Evolutionary conservation across 768 basidiomycete genomes (phyloP).

Genomic region (Hemileccinum impolitum): DNA sequence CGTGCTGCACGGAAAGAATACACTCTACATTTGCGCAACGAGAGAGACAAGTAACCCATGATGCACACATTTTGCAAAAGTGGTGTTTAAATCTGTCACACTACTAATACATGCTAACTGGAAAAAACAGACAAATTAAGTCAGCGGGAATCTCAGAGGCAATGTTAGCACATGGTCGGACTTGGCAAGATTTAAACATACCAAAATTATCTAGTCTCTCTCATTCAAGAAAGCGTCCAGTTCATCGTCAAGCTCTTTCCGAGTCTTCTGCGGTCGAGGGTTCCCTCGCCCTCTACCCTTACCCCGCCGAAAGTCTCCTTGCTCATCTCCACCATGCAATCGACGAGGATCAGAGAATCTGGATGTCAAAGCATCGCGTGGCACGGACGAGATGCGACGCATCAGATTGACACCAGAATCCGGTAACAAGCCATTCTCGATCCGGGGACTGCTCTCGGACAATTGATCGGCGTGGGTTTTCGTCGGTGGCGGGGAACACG

Average conservation of each 20-base stretch:
- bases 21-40: not conserved
- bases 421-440: conserved; percentile 53
- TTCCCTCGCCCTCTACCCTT: conserved; percentile 37
- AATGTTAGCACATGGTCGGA: conserved; percentile 4
- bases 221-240: conserved; percentile 72
- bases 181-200: conserved; percentile 2
- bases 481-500: conserved; percentile 48
- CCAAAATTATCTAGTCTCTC: conserved; percentile 33
- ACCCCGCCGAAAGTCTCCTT: conserved; percentile 25
- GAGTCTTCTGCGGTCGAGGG: conserved; percentile 51
- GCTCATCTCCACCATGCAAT: conserved; percentile 21
- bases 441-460: conserved; percentile 46
- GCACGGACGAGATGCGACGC: conserved; percentile 44
- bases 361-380: conserved; percentile 20
- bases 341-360: conserved; percentile 17
- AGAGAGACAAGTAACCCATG: not conserved
- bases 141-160: not conserved
- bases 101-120: conserved; percentile 4
- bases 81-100: conserved; percentile 9
- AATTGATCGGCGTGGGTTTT: conserved; percentile 71
- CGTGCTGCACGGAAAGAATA: too few relatives aligned
- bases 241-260: conserved; percentile 80
- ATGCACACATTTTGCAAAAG: conserved; percentile 2
- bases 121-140: not conserved
- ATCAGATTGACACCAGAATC: conserved; percentile 41